These are phyloP conservation scores for Eucommia ulmoides DNA, from an alignment of 257 asterid species.

Conservation along the genomic window DNA sequence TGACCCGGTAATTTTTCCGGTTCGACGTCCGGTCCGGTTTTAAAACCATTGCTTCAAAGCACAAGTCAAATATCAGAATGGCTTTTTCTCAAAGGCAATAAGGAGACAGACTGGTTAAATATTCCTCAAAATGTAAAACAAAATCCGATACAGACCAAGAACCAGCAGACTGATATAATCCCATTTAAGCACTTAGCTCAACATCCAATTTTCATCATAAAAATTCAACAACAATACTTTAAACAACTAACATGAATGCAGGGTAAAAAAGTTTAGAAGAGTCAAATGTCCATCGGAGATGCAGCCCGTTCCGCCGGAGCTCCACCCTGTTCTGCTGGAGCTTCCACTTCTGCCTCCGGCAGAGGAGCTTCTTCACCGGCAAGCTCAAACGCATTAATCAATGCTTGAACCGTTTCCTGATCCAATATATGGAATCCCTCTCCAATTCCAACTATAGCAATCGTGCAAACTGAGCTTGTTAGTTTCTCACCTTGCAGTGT, in stretches of 20 bases:
- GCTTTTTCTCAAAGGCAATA: too few species aligned
- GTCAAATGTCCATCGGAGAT: conserved; percentile 82
- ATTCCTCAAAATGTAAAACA: background rate
- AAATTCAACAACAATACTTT: background rate
- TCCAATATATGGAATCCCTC: conserved; percentile 70
- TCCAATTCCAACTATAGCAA: conserved; percentile 64
- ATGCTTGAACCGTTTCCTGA: conserved; percentile 59
- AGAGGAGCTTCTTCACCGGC: conserved; percentile 63
- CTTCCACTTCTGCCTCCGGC: conserved; percentile 27
- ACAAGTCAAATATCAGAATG: too few species aligned
- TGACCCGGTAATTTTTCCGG: too few species aligned
- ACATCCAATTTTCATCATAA: background rate
- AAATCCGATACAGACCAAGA: background rate
- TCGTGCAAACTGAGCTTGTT: conserved; percentile 79
- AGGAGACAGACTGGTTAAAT: too few species aligned
- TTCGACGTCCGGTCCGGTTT: too few species aligned
- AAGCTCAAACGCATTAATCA: conserved; percentile 70
- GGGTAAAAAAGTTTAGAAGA: background rate
- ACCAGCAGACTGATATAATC: background rate
- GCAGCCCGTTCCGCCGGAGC: conserved; percentile 34
- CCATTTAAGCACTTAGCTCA: background rate
- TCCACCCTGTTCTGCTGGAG: conserved; percentile 18
- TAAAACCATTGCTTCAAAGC: too few species aligned
- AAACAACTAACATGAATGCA: background rate
- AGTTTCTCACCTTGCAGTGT: conserved; percentile 89